These are phyloP conservation scores for Diaporthe australafricana DNA, from an alignment of 2,329 filamentous ascomycete species.

Conservation along the genomic window DNA sequence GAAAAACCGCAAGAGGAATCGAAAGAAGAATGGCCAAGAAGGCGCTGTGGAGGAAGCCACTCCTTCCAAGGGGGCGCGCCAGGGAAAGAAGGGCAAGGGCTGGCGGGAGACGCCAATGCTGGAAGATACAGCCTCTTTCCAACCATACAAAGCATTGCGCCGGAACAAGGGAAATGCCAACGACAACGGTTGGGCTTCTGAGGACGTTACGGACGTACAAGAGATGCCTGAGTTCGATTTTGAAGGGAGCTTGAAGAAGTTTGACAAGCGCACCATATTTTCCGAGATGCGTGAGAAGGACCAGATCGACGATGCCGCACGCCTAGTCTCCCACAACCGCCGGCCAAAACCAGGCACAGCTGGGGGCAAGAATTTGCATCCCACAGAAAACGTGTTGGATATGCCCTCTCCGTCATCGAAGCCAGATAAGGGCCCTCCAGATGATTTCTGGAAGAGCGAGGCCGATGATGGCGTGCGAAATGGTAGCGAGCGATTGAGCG, in stretches of 20 bases:
- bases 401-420: slow-evolving; percentile 56
- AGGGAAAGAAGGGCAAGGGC: slow-evolving; percentile 59
- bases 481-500: slow-evolving; percentile 59
- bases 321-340: slow-evolving; percentile 92
- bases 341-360: slow-evolving; percentile 75
- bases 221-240: slow-evolving; percentile 97
- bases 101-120: slow-evolving; percentile 72
- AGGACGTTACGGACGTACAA: slow-evolving; percentile 94
- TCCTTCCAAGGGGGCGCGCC: slow-evolving; percentile 36
- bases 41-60: slow-evolving; percentile 44
- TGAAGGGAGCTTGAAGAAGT: slow-evolving; percentile 87
- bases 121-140: slow-evolving; percentile 71
- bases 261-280: slow-evolving; percentile 93
- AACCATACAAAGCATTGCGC: slow-evolving; percentile 72
- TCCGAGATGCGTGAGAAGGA: slow-evolving; percentile 92
- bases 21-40: slow-evolving; percentile 46
- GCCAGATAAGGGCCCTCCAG: slow-evolving; percentile 44
- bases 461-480: slow-evolving; percentile 69
- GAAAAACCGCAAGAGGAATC: slow-evolving; percentile 47
- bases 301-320: slow-evolving; percentile 86
- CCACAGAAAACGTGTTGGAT: slow-evolving; percentile 91
- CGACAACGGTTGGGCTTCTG: slow-evolving; percentile 92
- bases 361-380: slow-evolving; percentile 90
- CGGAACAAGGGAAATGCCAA: slow-evolving; percentile 60
- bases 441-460: slow-evolving; percentile 80